A percentile compares a stretch with the other conserved stretches of the same genome.
Evolutionary conservation across 345 rosid genomes (phyloP).

Genomic region (Chamaenerion angustifolium): DNA sequence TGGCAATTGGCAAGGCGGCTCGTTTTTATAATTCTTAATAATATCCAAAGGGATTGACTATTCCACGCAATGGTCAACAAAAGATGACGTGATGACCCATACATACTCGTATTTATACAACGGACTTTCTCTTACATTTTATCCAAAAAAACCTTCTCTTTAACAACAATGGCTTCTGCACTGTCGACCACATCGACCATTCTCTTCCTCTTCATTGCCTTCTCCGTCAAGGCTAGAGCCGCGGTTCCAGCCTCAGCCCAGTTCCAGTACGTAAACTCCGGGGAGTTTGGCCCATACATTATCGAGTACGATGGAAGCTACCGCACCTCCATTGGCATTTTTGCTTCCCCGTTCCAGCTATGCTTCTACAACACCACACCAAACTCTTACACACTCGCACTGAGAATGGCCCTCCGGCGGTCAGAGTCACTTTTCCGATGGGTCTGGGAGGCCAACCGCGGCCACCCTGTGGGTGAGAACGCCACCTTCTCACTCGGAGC

Average conservation of each 20-base stretch:
- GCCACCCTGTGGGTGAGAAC: slow-evolving; percentile 32
- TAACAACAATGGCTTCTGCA: background rate
- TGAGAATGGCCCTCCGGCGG: slow-evolving; percentile 30
- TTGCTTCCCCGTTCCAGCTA: slow-evolving; percentile 25
- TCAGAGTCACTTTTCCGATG: slow-evolving; percentile 34
- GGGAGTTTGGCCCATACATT: slow-evolving; percentile 10
- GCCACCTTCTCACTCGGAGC: slow-evolving; percentile 29
- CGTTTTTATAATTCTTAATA: too few species aligned
- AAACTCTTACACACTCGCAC: slow-evolving; percentile 30
- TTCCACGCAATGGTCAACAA: too few species aligned
- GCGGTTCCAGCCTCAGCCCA: slow-evolving; percentile 13
- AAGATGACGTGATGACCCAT: too few species aligned
- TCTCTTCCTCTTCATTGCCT: background rate
- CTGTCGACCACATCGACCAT: background rate
- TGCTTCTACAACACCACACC: slow-evolving; percentile 46
- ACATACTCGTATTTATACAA: too few species aligned
- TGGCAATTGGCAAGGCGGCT: too few species aligned
- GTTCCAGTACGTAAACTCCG: slow-evolving; percentile 14
- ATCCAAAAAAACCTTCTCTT: too few species aligned
- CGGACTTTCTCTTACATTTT: too few species aligned
- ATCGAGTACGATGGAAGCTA: slow-evolving; percentile 17
- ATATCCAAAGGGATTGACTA: too few species aligned
- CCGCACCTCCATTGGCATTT: slow-evolving; percentile 1
- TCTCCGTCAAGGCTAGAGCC: background rate
- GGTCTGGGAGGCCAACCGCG: slow-evolving; percentile 55